Evolutionary conservation across 495 filamentous ascomycete genomes (phyloP).

Genomic region (Chaetomium cochliodes): DNA sequence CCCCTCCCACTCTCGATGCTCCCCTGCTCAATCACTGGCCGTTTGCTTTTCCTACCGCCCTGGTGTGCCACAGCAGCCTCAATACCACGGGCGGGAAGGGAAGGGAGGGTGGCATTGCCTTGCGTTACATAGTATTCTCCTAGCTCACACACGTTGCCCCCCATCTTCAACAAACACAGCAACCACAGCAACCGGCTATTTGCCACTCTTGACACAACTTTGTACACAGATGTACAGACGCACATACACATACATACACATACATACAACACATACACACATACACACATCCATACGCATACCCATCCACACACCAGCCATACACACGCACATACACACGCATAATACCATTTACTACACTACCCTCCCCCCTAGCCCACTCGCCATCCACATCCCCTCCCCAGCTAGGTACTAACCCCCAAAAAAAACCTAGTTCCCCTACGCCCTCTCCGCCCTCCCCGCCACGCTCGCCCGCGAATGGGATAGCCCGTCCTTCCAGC

Average conservation of each 20-base stretch:
- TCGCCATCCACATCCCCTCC: too few relatives aligned
- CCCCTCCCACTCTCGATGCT: constrained; percentile 8
- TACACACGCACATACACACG: background rate
- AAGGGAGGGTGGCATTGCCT: background rate
- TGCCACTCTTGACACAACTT: background rate
- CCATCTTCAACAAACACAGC: background rate
- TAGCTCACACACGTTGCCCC: background rate
- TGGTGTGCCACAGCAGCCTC: constrained; percentile 15
- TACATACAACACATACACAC: too few relatives aligned
- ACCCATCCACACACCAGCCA: too few relatives aligned
- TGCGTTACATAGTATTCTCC: background rate
- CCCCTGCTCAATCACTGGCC: background rate
- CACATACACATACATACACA: background rate
- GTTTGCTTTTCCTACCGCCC: background rate
- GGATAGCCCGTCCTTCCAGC: constrained; percentile 55
- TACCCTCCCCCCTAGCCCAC: background rate
- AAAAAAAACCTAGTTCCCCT: constrained; percentile 58
- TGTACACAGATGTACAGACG: too few relatives aligned
- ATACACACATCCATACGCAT: background rate
- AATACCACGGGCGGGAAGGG: background rate
- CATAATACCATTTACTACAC: background rate
- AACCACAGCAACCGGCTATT: constrained; percentile 2
- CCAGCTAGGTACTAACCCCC: background rate
- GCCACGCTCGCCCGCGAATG: constrained; percentile 57
- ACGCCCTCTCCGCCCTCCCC: constrained; percentile 61